Conservation (phyloP, 202 grass and related monocot species). For the Cymbopogon flexuosus region DNA sequence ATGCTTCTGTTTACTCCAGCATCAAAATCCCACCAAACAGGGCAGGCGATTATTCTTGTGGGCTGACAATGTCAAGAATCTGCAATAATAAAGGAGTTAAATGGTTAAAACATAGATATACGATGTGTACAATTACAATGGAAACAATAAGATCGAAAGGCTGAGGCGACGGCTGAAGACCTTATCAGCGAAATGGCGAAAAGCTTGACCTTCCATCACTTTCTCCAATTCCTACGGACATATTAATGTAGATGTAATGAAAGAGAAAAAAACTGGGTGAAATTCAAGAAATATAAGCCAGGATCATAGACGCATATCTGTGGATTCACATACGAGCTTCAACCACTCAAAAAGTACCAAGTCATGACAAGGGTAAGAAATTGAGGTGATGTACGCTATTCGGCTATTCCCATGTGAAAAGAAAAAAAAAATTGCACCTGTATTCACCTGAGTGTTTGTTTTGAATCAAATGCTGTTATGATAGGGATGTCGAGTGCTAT, state of each 20-base stretch:
- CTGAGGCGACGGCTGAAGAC: conserved; percentile 21
- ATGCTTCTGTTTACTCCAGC: conserved; percentile 11
- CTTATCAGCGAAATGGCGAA: conserved; percentile 72
- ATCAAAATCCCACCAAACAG: not conserved
- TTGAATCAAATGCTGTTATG: not conserved
- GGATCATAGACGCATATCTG: not conserved
- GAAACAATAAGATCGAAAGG: not conserved
- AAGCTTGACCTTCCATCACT: conserved; percentile 49
- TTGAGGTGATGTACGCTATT: not conserved
- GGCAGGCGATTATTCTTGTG: conserved; percentile 38
- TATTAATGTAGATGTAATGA: conserved; percentile 8
- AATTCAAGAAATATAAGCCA: not conserved
- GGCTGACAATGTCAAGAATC: conserved; percentile 72
- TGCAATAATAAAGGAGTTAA: conserved; percentile 9
- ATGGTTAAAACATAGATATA: not conserved
- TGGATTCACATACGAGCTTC: too few species aligned
- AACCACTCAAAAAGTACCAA: not conserved
- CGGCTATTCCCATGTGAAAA: too few species aligned
- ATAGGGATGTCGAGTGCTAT: not conserved
- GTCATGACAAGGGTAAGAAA: conserved; percentile 10
- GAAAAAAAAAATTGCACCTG: not conserved
- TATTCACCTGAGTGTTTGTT: not conserved
- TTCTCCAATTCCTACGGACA: conserved; percentile 63
- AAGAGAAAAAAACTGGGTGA: conserved; percentile 11
- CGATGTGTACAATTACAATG: not conserved